A percentile compares a stretch with the other conserved stretches of the same genome.
Evolutionary conservation across 805 yeast species (phyloP).

Genomic region (Komagataella kurtzmanii): DNA sequence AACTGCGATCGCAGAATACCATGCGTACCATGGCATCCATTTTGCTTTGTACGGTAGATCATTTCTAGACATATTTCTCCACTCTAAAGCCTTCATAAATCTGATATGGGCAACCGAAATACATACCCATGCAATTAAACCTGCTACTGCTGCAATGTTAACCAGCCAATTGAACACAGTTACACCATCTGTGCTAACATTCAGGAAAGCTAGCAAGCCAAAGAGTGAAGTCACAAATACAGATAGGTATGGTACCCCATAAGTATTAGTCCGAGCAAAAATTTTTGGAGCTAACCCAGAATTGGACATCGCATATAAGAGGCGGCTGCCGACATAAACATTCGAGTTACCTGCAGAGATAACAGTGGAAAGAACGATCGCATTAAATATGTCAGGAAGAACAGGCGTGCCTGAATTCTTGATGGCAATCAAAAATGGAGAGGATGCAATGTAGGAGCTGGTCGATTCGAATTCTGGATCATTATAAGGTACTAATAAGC

Average conservation of each 20-base stretch:
- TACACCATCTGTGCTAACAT: constrained; percentile 35
- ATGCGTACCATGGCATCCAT: constrained; percentile 54
- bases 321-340: constrained; percentile 58
- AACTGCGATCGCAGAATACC: constrained; percentile 43
- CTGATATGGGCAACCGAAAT: constrained; percentile 52
- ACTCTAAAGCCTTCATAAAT: constrained; percentile 51
- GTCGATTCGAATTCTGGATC: constrained; percentile 33
- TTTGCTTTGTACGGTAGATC: constrained; percentile 61
- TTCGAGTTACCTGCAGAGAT: constrained; percentile 74
- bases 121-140: constrained; percentile 60
- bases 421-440: constrained; percentile 67
- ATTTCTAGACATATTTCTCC: constrained; percentile 53
- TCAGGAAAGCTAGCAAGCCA: constrained; percentile 53
- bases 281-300: constrained; percentile 42
- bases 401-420: constrained; percentile 51
- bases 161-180: constrained; percentile 61
- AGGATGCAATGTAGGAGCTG: constrained; percentile 31
- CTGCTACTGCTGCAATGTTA: constrained; percentile 67
- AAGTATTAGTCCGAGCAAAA: constrained; percentile 31
- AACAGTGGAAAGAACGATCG: constrained; percentile 52
- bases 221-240: constrained; percentile 44
- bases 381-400: constrained; percentile 59
- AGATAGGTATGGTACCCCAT: constrained; percentile 51
- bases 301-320: constrained; percentile 49
- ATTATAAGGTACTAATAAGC: constrained; percentile 54